A percentile compares a stretch with the other conserved stretches of the same genome.
Conservation (phyloP, 306 rosid genomes). For the Castanopsis chinensis region DNA sequence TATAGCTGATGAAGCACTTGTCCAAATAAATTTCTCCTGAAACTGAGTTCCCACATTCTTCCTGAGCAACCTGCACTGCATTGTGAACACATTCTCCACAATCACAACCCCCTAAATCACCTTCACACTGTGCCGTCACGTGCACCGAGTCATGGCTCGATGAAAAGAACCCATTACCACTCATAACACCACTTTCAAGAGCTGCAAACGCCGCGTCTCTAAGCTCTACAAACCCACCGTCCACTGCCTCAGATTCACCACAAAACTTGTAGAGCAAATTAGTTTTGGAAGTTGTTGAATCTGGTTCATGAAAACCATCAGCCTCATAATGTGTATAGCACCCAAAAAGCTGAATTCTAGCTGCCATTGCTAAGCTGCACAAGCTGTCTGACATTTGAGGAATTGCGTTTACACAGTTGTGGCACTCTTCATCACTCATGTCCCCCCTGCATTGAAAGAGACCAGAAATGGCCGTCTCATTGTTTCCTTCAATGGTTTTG, state of each 20-base stretch:
- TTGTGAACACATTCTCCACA: conserved; percentile 56
- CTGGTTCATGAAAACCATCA: neutral
- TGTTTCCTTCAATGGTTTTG: conserved; percentile 30
- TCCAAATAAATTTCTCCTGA: conserved; percentile 56
- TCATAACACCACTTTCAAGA: conserved; percentile 34
- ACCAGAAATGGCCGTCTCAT: conserved; percentile 32
- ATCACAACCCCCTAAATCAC: conserved; percentile 43
- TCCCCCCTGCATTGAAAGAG: conserved; percentile 69
- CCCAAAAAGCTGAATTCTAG: conserved; percentile 60
- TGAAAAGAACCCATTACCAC: conserved; percentile 36
- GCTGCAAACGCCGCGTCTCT: conserved; percentile 47
- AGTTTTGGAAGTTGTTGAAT: neutral
- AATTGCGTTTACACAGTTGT: conserved; percentile 45
- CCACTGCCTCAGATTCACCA: conserved; percentile 15
- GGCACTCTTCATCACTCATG: conserved; percentile 43
- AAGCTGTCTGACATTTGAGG: conserved; percentile 36
- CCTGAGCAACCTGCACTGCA: conserved; percentile 48
- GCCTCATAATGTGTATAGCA: conserved; percentile 57
- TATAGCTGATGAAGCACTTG: conserved; percentile 52
- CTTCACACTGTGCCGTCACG: conserved; percentile 67
- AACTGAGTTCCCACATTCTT: conserved; percentile 44
- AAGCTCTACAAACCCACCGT: conserved; percentile 27
- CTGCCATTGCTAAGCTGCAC: conserved; percentile 42
- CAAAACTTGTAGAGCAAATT: conserved; percentile 45
- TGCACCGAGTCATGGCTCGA: conserved; percentile 31